Evolutionary conservation across 192 early-diverging fungal species (phyloP), one percentile per base, ranked within the genome.

Genomic region (Umbelopsis vinacea): DNA sequence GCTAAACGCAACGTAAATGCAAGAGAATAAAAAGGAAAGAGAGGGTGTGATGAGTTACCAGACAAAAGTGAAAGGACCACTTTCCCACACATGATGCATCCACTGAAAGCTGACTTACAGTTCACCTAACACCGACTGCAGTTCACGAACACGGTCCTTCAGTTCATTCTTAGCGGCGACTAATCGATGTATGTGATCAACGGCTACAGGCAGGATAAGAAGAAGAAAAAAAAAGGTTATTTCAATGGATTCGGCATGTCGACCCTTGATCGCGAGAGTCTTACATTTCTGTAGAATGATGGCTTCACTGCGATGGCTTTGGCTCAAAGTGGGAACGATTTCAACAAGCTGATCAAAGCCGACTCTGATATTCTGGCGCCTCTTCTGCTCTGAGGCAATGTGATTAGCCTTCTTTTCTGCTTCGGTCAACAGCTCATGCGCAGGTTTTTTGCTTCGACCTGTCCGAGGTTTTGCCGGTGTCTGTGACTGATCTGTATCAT

Each of bases 391-490:
- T 23, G 92, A 94, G 2, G 92, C 94, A 83, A 98, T 98, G 79
- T 98, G 96, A 82, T 97, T 97, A 12, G 91, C 92, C 74, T 93
- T 92, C 77, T 97, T 97, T 67, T 96, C 92, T n/a, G 92, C 89
- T 53, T 96, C 95, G 1, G 95, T 91, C 68, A 96, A 79, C 52
- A 94, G 76, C 71, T 93, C 93, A 76, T 91, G 85, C 33, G 76
- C 77, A 21, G 75, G 76, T 46, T 86, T 87, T 6, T 63, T 63
- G 26, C 57, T 26, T 19, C 57, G 57, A 35, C 57, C 57, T 29
- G 57, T 33, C 15, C 57, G 26, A 37, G 57, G 57, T 19, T 63
- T 63, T 35, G 57, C 17, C 15, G 57, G 19, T 37, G 57, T 29
- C 8, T 22, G 33, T n/a, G 57, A 50, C n/a, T 50, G 48, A 19